Evolutionary conservation across 495 filamentous ascomycete genomes (phyloP).

Genomic region (Xylaria curta): DNA sequence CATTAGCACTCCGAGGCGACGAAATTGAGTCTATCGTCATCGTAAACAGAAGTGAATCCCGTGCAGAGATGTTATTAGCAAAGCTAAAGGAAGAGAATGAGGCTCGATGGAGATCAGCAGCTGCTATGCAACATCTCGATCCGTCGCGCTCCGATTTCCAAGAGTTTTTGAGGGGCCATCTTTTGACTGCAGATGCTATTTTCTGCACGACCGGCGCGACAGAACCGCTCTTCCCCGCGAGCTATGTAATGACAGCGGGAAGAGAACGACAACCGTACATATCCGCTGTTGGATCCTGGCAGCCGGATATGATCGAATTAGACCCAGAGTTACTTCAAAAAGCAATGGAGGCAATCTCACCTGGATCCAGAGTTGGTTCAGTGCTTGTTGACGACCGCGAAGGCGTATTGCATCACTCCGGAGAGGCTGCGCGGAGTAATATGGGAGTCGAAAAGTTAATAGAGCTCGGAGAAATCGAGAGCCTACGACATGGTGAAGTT

Average conservation of each 20-base stretch:
- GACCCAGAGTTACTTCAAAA: slow-evolving; percentile 71
- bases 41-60: slow-evolving; percentile 59
- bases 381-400: slow-evolving; percentile 25
- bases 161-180: slow-evolving; percentile 37
- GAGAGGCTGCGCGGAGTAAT: slow-evolving; percentile 73
- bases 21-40: slow-evolving; percentile 74
- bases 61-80: slow-evolving; percentile 5
- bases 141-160: slow-evolving; percentile 2
- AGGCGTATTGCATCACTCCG: slow-evolving; percentile 65
- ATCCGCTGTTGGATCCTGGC: slow-evolving; percentile 73
- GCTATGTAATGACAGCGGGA: slow-evolving; percentile 63
- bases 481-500: slow-evolving; percentile 55
- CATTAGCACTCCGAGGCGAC: slow-evolving; percentile 66
- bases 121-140: slow-evolving; percentile 8
- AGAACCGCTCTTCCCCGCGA: slow-evolving; percentile 45
- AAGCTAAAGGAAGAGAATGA: slow-evolving; percentile 17
- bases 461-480: slow-evolving; percentile 74
- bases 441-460: slow-evolving; percentile 67
- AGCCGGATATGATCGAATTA: slow-evolving; percentile 76
- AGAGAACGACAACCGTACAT: slow-evolving; percentile 68
- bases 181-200: slow-evolving; percentile 68
- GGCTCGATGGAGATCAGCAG: slow-evolving; percentile 11
- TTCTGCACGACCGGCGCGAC: slow-evolving; percentile 58
- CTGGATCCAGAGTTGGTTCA: slow-evolving; percentile 16
- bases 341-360: slow-evolving; percentile 54